A percentile compares a stretch with the other conserved stretches of the same genome.
These are phyloP conservation scores for Rhododendron kiyosumense DNA, from an alignment of 148 eudicot species.

Conservation along the genomic window DNA sequence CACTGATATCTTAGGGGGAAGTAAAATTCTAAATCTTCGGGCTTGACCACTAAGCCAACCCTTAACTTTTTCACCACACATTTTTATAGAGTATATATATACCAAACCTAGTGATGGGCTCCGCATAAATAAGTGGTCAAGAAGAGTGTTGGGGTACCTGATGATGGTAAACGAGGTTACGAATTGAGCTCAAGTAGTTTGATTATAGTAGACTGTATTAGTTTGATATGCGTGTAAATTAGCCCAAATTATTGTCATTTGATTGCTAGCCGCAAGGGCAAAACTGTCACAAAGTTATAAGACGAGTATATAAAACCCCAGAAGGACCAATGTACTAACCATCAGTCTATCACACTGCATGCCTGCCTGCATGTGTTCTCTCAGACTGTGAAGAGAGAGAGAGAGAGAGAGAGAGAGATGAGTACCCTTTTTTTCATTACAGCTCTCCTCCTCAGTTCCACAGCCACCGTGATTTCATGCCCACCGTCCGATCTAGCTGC, in stretches of 20 bases:
- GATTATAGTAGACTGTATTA: too few species aligned
- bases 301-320: not conserved
- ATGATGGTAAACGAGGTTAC: too few species aligned
- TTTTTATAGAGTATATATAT: too few species aligned
- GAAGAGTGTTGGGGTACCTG: too few species aligned
- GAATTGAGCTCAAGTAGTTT: too few species aligned
- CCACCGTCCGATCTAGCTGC: conserved; percentile 79
- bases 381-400: not conserved
- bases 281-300: not conserved
- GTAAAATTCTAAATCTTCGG: too few species aligned
- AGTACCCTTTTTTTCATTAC: conserved; percentile 8
- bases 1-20: too few species aligned
- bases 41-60: too few species aligned
- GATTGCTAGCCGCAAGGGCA: not conserved
- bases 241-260: not conserved
- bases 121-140: too few species aligned
- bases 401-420: conserved; percentile 8
- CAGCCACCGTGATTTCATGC: conserved; percentile 41
- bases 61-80: too few species aligned
- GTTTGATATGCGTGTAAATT: not conserved
- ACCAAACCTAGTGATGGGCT: too few species aligned
- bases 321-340: not conserved
- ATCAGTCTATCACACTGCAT: not conserved
- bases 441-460: conserved; percentile 27
- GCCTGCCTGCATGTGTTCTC: not conserved